Evolutionary conservation across 768 basidiomycete species (phyloP).

Genomic region (Chlorophyllum brunneum): DNA sequence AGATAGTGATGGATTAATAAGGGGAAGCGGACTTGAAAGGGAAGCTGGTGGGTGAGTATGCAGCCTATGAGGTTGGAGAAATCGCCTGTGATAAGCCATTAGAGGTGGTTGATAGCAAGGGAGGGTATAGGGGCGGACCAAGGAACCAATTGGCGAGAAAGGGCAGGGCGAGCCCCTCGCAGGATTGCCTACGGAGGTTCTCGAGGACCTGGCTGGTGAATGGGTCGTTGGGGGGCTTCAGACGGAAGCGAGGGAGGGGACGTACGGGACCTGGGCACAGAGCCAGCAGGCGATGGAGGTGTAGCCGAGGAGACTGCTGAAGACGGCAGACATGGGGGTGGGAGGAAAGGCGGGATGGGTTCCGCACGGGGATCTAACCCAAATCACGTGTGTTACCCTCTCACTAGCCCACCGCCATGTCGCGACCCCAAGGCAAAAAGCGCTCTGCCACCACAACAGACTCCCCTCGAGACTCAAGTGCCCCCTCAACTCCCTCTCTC

Average conservation of each 20-base stretch:
- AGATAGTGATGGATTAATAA: not conserved
- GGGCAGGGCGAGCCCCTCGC: slow-evolving; percentile 87
- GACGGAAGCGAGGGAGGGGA: slow-evolving; percentile 16
- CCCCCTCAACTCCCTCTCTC: not conserved
- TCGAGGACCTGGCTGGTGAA: slow-evolving; percentile 72
- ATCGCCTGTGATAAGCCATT: slow-evolving; percentile 56
- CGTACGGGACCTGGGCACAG: slow-evolving; percentile 86
- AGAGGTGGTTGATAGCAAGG: not conserved
- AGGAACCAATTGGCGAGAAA: slow-evolving; percentile 93
- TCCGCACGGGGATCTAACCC: not conserved
- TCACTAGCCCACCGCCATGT: slow-evolving; percentile 21
- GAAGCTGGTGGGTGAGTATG: slow-evolving; percentile 86
- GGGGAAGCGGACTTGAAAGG: slow-evolving; percentile 74
- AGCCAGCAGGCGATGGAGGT: slow-evolving; percentile 77
- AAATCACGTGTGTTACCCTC: slow-evolving; percentile 11
- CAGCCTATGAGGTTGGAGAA: slow-evolving; percentile 90
- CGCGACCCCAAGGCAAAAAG: slow-evolving; percentile 30
- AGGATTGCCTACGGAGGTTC: slow-evolving; percentile 71
- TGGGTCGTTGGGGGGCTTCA: slow-evolving; percentile 1
- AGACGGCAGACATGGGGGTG: slow-evolving; percentile 16
- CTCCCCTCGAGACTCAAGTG: slow-evolving; percentile 24
- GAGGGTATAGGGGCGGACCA: slow-evolving; percentile 46
- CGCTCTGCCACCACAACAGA: slow-evolving; percentile 27
- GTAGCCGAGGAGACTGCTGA: slow-evolving; percentile 67
- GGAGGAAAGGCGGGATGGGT: slow-evolving; percentile 18